Conservation (phyloP, 2,329 filamentous ascomycete species). For the Emergomyces pasteurianus region DNA sequence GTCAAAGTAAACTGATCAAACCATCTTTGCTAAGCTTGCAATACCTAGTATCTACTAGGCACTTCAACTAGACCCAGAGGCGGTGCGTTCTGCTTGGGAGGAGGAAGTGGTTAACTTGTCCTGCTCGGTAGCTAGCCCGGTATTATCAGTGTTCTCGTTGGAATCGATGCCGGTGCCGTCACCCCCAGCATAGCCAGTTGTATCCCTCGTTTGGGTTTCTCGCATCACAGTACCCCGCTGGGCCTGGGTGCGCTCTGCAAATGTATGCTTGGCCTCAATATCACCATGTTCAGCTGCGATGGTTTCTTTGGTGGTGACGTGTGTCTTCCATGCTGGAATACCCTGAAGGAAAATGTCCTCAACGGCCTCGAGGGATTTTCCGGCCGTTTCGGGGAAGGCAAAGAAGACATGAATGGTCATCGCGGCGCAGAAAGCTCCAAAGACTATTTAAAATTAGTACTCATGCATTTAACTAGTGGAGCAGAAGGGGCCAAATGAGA, state of each 20-base stretch:
- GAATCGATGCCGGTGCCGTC: neutral
- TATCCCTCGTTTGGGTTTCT: neutral
- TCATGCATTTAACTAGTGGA: neutral
- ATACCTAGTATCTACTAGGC: too few species aligned
- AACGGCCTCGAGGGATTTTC: constrained; percentile 58
- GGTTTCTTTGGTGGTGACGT: neutral
- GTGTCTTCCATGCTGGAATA: constrained; percentile 4
- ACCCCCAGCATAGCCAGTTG: neutral
- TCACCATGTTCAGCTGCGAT: constrained; percentile 2
- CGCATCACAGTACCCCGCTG: neutral
- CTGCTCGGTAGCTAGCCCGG: neutral
- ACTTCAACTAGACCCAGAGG: neutral
- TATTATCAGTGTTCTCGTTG: neutral
- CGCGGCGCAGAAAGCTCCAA: constrained; percentile 53
- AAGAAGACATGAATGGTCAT: constrained; percentile 55
- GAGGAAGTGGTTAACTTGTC: neutral
- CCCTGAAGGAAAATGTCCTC: constrained; percentile 46
- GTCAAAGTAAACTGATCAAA: neutral
- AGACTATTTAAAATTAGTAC: constrained; percentile 33
- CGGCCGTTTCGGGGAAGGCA: constrained; percentile 50
- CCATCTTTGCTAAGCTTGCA: neutral
- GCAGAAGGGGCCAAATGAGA: too few species aligned
- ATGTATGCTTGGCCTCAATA: constrained; percentile 1
- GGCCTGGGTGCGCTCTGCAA: neutral
- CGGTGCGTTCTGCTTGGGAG: neutral